Evolutionary conservation across 148 eudicot species (phyloP).

Genomic region (Fagopyrum esculentum): DNA sequence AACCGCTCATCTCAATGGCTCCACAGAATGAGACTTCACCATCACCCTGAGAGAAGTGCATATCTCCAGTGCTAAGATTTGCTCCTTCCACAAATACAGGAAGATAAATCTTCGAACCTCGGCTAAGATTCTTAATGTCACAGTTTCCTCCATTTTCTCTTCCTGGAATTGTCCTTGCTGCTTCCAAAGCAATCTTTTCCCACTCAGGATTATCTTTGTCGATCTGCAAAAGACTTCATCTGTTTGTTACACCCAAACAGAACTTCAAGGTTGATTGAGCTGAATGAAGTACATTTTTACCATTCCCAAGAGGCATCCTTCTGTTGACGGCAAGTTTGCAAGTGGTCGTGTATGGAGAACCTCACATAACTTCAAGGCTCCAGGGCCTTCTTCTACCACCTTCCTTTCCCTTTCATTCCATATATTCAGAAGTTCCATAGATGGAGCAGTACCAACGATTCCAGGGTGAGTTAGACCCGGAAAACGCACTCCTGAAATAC

Average conservation of each 20-base stretch:
- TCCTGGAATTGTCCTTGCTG: constrained; percentile 92
- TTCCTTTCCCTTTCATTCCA: constrained; percentile 82
- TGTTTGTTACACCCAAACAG: neutral
- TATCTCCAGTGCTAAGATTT: constrained; percentile 89
- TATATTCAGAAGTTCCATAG: constrained; percentile 73
- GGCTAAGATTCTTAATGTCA: constrained; percentile 88
- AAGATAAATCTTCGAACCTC: constrained; percentile 89
- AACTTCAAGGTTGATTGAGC: neutral
- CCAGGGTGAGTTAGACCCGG: constrained; percentile 97
- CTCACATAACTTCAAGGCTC: constrained; percentile 69
- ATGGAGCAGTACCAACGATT: constrained; percentile 89
- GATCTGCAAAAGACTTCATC: constrained; percentile 35
- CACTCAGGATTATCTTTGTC: constrained; percentile 57
- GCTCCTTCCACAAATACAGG: constrained; percentile 97
- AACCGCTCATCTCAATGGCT: constrained; percentile 97
- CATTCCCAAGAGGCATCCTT: constrained; percentile 84
- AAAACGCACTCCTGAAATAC: constrained; percentile 66
- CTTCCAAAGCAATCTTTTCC: constrained; percentile 73
- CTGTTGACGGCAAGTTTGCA: constrained; percentile 79
- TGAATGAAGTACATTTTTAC: constrained; percentile 20
- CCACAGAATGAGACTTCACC: constrained; percentile 96
- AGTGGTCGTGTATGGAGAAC: constrained; percentile 79
- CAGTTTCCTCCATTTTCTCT: constrained; percentile 98
- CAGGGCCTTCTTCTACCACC: constrained; percentile 68
- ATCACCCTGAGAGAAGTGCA: constrained; percentile 98